Percentiles rank a stretch among this genome's conserved stretches.
phyloP scores from a whole-genome alignment of 495 filamentous ascomycete species.

The Penicillium subrubescens region DNA sequence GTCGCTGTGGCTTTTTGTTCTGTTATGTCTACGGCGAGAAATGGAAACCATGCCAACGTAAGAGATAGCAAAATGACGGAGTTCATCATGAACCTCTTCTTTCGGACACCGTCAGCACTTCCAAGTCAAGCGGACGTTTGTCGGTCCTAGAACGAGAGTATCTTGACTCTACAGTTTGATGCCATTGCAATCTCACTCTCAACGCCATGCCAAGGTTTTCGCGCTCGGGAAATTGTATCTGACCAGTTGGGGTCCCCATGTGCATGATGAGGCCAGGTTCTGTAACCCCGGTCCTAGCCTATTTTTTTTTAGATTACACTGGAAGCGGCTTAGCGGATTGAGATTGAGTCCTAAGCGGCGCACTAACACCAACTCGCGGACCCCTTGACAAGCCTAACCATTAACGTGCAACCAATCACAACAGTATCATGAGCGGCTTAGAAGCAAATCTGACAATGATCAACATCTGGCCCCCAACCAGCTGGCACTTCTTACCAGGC shows the following conservation, averaged over 20 bases:
- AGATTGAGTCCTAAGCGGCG: not conserved
- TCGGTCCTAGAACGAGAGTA: not conserved
- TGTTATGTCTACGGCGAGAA: not conserved
- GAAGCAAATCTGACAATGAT: not conserved
- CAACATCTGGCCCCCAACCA: not conserved
- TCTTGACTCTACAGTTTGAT: not conserved
- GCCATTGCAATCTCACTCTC: not conserved
- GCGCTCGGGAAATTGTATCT: not conserved
- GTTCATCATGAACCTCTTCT: not conserved
- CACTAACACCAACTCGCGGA: not conserved
- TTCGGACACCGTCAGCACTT: not conserved
- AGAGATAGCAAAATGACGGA: not conserved
- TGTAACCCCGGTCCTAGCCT: not conserved
- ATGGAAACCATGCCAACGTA: not conserved
- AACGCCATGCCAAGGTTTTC: not conserved
- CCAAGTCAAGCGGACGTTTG: not conserved
- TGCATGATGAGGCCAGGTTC: not conserved
- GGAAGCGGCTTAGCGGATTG: not conserved
- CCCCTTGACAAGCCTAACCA: not conserved
- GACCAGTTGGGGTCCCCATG: not conserved
- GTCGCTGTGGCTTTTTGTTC: not conserved
- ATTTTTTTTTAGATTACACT: not conserved
- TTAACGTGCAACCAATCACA: not conserved
- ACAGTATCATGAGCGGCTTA: not conserved
- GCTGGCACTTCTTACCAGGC: not conserved